phyloP scores from a whole-genome alignment of 352 stramenopile genomes.

The Aphanomyces euteiches region DNA sequence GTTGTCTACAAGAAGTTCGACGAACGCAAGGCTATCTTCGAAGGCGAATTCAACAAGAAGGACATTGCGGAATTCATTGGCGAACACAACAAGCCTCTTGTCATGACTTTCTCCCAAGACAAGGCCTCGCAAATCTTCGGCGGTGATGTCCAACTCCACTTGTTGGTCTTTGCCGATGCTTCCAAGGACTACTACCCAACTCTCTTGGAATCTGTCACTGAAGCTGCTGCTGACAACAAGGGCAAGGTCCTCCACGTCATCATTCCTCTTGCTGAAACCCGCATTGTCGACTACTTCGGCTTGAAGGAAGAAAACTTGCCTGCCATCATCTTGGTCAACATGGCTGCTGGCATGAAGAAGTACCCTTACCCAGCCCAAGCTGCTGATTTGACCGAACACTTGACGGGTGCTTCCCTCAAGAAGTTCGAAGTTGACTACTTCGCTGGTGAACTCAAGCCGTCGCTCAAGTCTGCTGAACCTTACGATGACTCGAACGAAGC shows the following conservation, averaged over 20 bases:
- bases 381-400: conserved; percentile 69
- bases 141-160: conserved; percentile 79
- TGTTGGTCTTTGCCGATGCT: conserved; percentile 82
- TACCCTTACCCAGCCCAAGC: conserved; percentile 76
- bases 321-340: conserved; percentile 85
- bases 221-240: conserved; percentile 68
- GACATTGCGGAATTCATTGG: conserved; percentile 65
- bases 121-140: conserved; percentile 90
- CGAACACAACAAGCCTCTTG: conserved; percentile 79
- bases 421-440: conserved; percentile 84
- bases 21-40: conserved; percentile 73
- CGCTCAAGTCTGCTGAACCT: conserved; percentile 90
- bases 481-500: conserved; percentile 82
- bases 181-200: conserved; percentile 60
- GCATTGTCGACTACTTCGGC: conserved; percentile 93
- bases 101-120: conserved; percentile 87
- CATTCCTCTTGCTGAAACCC: conserved; percentile 81
- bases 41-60: conserved; percentile 67
- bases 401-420: conserved; percentile 49
- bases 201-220: conserved; percentile 57
- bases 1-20: conserved; percentile 88
- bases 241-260: conserved; percentile 88
- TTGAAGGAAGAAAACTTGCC: conserved; percentile 84
- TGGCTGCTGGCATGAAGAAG: conserved; percentile 92
- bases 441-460: conserved; percentile 76